These are phyloP conservation scores for Craspedostauros australis DNA, from an alignment of 108 stramenopile species.

Conservation along the genomic window DNA sequence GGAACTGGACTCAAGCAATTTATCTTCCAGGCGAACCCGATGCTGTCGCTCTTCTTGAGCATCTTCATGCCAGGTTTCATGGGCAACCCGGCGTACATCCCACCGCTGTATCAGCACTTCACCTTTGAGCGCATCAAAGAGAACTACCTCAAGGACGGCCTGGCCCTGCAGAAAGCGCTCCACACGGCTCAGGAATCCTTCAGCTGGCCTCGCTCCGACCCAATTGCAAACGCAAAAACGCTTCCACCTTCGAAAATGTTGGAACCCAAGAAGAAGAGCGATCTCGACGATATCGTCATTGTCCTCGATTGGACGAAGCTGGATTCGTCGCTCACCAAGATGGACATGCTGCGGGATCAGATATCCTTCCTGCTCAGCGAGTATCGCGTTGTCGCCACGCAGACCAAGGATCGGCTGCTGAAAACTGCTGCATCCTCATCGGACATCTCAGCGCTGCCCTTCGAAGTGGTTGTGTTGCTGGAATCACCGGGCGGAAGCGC, in stretches of 20 bases:
- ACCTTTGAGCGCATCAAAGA: constrained; percentile 75
- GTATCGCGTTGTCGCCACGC: constrained; percentile 7
- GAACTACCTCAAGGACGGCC: constrained; percentile 54
- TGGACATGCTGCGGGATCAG: constrained; percentile 62
- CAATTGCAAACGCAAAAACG: background rate
- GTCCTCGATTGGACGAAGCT: constrained; percentile 64
- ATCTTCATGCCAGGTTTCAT: constrained; percentile 9
- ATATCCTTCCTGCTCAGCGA: constrained; percentile 56
- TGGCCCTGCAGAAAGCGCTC: constrained; percentile 42
- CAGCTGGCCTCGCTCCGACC: constrained; percentile 15
- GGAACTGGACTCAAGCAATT: constrained; percentile 4
- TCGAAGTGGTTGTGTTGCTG: constrained; percentile 66
- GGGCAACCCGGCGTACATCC: constrained; percentile 48
- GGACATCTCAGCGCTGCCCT: background rate
- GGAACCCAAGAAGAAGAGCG: background rate
- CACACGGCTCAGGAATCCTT: constrained; percentile 10
- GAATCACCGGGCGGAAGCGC: constrained; percentile 78
- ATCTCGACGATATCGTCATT: constrained; percentile 43
- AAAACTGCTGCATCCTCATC: background rate
- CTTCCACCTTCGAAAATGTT: constrained; percentile 27
- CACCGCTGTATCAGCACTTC: constrained; percentile 68
- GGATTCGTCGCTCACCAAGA: constrained; percentile 36
- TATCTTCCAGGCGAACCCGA: constrained; percentile 13
- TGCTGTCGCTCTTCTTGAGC: constrained; percentile 23
- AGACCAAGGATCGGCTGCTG: background rate